Base-by-base conservation (phyloP, 495 filamentous ascomycete species). In the Platismatia glauca region DNA sequence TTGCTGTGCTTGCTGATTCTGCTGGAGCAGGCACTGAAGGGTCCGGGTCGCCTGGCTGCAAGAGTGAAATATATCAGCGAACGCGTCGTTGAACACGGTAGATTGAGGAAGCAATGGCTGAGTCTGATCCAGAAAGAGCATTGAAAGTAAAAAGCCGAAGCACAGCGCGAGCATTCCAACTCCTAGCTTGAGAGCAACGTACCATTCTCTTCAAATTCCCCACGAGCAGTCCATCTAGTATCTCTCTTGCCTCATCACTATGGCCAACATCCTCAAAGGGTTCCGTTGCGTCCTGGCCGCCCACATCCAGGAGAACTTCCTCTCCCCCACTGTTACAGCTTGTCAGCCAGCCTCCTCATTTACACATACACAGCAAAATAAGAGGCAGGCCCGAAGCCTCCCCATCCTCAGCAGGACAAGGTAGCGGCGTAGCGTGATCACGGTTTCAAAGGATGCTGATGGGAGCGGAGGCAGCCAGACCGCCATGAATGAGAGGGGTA, bases 221-320 rank as follows among this genome's bases (percentile, higher is more conserved):
- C 65, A 96, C 85, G 38, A 86, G 77, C 65, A 96, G 78, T 66
- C 86, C 84, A 31, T 86, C 82, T 22, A 99, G 85, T 71, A 96
- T 91, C 80, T 97, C 91, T 58, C 95, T 87, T 63, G 95, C 95
- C 81, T 99, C 95, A 75, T 99, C 95, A 74, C 89, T 94, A 87
- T 99, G 95, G 65, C 95, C 95, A 73, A 99, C 95, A 77, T 99
- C 95, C 80, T 99, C 94, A 74, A 99, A 99, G 61, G 94, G 91
- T 77, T 97, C 95, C 69, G 94, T 95, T 69, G 91, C 89, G 78
- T 99, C 94, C 78, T 96, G 91, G 71, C 94, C 94, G 70, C 81
- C 94, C 66, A 97, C 92, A 72, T 99, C 95, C 68, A 97, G 84
- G 37, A 99, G 79, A 68, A 97, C 94, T 81, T 99, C 95, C 78